Base-by-base conservation (phyloP, 2,329 filamentous ascomycete species). In the Zalaria sp. region DNA sequence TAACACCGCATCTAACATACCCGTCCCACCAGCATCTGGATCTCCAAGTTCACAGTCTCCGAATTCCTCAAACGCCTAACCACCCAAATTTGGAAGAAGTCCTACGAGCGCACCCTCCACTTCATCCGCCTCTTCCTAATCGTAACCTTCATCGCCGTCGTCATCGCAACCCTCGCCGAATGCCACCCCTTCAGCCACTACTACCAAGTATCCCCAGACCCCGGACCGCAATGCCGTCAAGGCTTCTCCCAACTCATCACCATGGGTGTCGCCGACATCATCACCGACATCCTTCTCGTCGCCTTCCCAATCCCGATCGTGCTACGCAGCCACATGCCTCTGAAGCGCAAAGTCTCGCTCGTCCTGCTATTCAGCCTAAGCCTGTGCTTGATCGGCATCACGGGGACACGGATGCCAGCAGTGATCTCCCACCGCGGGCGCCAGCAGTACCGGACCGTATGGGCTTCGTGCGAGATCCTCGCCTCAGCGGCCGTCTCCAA, bases 51-150 rank as follows among this genome's bases (percentile, higher is more conserved):
- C 53, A 85, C 88, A 31, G 81, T 96, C 43, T 81, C 88, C 46
- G 88, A 94, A 58, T 96, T 95, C 55, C 79, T 96, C 51, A 83
- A 82, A 57, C 81, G 89, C 43, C 73, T 96, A 40, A 91, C 85
- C 3, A 78, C 78, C 42, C 77, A 81, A 37, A 83, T 84, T 43
- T 95, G 88, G 83, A 78, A 81, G 47, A 73, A 74, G 40, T 79
- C 80, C 25, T 86, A 93, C 57, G 78, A 85, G 47, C 62, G 76
- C 37, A 76, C 79, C 8, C 66, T 95, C 6, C 68, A 78, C 40
- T 68, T 75, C 46, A 84, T 95, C 47, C 77, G 86, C 45, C 76
- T 77, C 57, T 82, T 84, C 43, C 74, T 96, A 2, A 64, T 75
- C 25, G 65, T 76, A n/a, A 94, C 89, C 2, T 89, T 95, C 49